Base-by-base conservation (phyloP, 1,284 basidiomycete species). In the Hymenochaete sp. region DNA sequence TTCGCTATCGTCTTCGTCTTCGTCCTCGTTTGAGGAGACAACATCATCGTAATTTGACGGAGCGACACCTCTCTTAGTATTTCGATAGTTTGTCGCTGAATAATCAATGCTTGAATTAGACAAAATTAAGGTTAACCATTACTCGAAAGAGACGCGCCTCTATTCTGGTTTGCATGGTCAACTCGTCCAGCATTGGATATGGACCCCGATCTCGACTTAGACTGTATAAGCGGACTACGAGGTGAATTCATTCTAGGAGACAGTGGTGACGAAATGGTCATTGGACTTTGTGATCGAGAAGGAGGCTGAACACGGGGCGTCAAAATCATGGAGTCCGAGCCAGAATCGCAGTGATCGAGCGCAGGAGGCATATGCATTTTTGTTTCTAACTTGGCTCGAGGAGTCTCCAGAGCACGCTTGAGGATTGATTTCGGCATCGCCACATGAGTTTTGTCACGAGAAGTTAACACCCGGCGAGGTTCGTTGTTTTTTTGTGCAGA, bases 241-340 rank as follows among this genome's bases (percentile, higher is more conserved):
- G 45, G 24, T 8, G 32, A 11, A 2, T 29, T 22, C 13, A 22
- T 36, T 22, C 25, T 26, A 1, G 39, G 13, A 27, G 45, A 37
- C 3, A 40, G 10, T 19, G 19, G 14, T 16, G 14, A 8, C 9
- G 28, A 24, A 16, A 47, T 10, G 9, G 24, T 25, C 11, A 40
- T 38, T 14, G 28, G 37, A 14, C n/a, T 35, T 2, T 45, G 44
- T 14, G 45, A 21, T 25, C 25, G 26, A 22, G 39, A 42, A 6
- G 40, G 33, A 24, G 45, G 42, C 21, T 40, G 33, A 3, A 41
- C 24, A 37, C 45, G 31, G 9, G 45, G 45, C n/a, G 45, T 47
- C 24, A 18, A n/a, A 7, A 47, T 32, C 14, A 22, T 27, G 10
- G 32, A 24, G n/a, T 42, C 45, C 18, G 36, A 37, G 13, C 36